Base-by-base conservation (phyloP, 345 rosid species). In the Pistacia vera region DNA sequence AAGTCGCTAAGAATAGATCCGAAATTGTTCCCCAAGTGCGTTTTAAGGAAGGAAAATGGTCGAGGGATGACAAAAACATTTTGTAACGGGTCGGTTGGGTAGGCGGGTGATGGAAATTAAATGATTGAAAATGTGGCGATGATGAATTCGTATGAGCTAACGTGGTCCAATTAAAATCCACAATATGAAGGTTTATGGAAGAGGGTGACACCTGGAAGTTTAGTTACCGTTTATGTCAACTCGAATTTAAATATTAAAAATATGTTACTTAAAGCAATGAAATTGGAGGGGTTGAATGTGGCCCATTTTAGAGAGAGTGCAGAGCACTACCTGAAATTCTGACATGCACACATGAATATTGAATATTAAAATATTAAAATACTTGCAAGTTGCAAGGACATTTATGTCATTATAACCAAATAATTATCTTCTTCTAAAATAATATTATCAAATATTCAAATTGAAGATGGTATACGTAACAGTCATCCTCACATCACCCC, bases 151-250 rank as follows among this genome's bases (percentile, higher is more conserved):
- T 33, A 3, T 44, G 4, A 18, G 55, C 67, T 11, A 5, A 64
- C 76, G 76, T 79, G 82, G 75, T 58, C 41, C 66, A 67, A 8
- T 73, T n/a, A 25, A 12, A 72, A 22, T 58, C 71, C 51, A 62
- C 4, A 63, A 13, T 0, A 9, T 11, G 3, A 20, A 17, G 38
- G 7, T 38, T 20, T 11, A 51, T 36, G 11, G 4, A 8, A 8
- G 3, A 12, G 13, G 60, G 33, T 18, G 67, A 63, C 62, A 73
- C 62, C 55, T 73, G 62, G 77, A n/a, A 11, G 2, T 35, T 12
- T 63, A 0, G 20, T 14, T 18, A 64, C 54, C 54, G 63, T 52
- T 62, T 11, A n/a, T 8, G 48, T 49, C 12, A 36, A 18, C 44
- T 60, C 20, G 30, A 22, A 22, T 22, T 22, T 22, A 22, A 22